phyloP scores from a whole-genome alignment of 345 rosid genomes.

The Eucalyptus guilfoylei region DNA sequence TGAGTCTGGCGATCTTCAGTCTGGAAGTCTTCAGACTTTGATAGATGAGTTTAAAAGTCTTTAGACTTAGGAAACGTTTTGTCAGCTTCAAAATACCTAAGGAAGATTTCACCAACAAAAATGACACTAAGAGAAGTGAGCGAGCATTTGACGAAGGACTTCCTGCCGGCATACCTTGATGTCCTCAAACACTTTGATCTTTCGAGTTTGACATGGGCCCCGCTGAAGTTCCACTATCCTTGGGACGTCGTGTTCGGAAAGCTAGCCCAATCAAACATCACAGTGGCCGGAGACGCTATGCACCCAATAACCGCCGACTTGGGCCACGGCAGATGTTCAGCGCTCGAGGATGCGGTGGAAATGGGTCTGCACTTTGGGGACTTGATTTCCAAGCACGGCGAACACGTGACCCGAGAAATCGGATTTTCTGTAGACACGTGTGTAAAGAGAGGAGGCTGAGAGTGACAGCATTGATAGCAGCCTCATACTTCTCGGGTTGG shows the following conservation, averaged over 20 bases:
- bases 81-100: too few relatives aligned
- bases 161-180: slow-evolving; percentile 4
- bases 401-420: neutral
- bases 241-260: slow-evolving; percentile 23
- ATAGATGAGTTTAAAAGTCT: too few relatives aligned
- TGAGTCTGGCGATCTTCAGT: too few relatives aligned
- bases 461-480: neutral
- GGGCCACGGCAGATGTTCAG: slow-evolving; percentile 19
- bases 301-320: slow-evolving; percentile 42
- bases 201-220: slow-evolving; percentile 11
- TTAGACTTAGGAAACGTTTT: too few relatives aligned
- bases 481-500: neutral
- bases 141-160: neutral
- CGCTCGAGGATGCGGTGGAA: slow-evolving; percentile 23
- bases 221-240: slow-evolving; percentile 11
- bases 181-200: slow-evolving; percentile 4
- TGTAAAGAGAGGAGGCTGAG: neutral
- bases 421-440: slow-evolving; percentile 2
- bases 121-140: neutral
- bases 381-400: neutral
- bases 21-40: too few relatives aligned
- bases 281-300: slow-evolving; percentile 35
- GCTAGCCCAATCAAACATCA: slow-evolving; percentile 10
- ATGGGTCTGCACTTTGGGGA: slow-evolving; percentile 20
- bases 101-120: too few relatives aligned